phyloP scores from a whole-genome alignment of 148 eudicot species.

The Camellia japonica region DNA sequence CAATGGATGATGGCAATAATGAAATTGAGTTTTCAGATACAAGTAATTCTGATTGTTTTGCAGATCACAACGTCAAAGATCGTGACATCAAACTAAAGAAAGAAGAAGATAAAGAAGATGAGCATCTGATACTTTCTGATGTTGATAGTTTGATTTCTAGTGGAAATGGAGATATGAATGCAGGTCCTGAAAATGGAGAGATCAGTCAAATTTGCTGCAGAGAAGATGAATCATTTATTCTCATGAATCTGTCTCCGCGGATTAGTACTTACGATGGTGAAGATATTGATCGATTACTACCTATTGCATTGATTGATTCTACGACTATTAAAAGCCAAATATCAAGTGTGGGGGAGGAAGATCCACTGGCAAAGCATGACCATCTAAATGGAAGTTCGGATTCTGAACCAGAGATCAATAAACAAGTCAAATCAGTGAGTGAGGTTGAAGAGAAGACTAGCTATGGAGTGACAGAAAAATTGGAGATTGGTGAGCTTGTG shows the following conservation, averaged over 20 bases:
- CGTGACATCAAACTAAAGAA: neutral
- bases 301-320: conserved; percentile 11
- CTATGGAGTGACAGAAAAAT: conserved; percentile 1
- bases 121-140: neutral
- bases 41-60: neutral
- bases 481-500: conserved; percentile 16
- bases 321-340: conserved; percentile 1
- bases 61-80: neutral
- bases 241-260: neutral
- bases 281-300: neutral
- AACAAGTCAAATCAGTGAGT: neutral
- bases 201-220: neutral
- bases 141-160: neutral
- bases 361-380: neutral
- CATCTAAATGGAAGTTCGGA: neutral
- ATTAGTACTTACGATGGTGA: neutral
- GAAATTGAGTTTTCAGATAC: neutral
- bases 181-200: neutral
- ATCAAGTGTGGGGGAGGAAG: no score
- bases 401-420: conserved; percentile 1
- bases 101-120: neutral
- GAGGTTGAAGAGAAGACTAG: conserved; percentile 2
- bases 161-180: neutral
- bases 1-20: neutral
- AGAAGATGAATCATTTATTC: conserved; percentile 4